A percentile compares a stretch with the other conserved stretches of the same genome.
These are phyloP conservation scores for Rhodotorula taiwanensis DNA, from an alignment of 768 basidiomycete genomes.

Conservation along the genomic window DNA sequence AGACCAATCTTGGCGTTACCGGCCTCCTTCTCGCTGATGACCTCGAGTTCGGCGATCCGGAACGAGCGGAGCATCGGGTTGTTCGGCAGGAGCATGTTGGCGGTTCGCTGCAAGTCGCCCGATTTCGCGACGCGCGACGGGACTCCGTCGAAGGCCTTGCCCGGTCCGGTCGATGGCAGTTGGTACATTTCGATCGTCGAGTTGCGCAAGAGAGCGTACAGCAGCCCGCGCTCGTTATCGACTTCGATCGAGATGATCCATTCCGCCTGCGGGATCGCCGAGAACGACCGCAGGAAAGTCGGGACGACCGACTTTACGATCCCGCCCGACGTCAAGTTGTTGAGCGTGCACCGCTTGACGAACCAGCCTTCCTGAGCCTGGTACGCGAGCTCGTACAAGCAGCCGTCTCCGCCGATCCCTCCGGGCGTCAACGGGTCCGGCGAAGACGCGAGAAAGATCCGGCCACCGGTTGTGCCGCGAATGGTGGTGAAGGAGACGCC, in stretches of 20 bases:
- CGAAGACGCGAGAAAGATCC: constrained; percentile 71
- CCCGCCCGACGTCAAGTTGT: constrained; percentile 53
- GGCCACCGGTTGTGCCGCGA: constrained; percentile 66
- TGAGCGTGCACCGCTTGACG: constrained; percentile 70
- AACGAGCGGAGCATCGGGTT: constrained; percentile 56
- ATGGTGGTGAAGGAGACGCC: constrained; percentile 75
- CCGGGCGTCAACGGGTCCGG: constrained; percentile 46
- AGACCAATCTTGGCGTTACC: constrained; percentile 58
- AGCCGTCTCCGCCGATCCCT: constrained; percentile 61
- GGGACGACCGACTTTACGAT: constrained; percentile 55
- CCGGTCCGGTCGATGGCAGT: constrained; percentile 16
- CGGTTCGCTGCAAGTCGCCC: constrained; percentile 43
- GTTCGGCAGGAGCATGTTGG: constrained; percentile 62
- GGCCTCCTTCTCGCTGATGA: constrained; percentile 61
- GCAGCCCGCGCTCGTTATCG: constrained; percentile 41
- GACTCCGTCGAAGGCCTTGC: constrained; percentile 25
- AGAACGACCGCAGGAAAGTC: constrained; percentile 30
- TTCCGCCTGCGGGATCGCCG: constrained; percentile 31
- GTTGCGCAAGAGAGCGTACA: constrained; percentile 43
- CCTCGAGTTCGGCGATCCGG: constrained; percentile 63
- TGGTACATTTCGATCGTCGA: constrained; percentile 42
- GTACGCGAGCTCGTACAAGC: constrained; percentile 86
- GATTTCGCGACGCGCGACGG: constrained; percentile 29
- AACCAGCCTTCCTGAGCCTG: constrained; percentile 89
- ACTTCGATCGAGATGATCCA: constrained; percentile 41